phyloP scores from a whole-genome alignment of 345 rosid genomes.

The Pistacia vera region DNA sequence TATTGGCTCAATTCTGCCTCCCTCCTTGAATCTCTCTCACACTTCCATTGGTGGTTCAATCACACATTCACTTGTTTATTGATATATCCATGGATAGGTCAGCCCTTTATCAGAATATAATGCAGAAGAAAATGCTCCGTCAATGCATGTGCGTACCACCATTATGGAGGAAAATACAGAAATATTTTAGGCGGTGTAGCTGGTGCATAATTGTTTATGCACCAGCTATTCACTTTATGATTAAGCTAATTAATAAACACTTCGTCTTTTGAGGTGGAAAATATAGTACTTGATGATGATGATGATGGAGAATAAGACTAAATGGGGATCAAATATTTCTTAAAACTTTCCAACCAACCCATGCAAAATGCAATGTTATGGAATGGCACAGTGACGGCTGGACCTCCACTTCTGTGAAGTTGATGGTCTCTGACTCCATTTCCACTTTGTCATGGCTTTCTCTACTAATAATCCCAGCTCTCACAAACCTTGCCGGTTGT shows the following conservation, averaged over 20 bases:
- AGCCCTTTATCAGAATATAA: neutral
- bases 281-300: neutral
- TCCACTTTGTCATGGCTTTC: neutral
- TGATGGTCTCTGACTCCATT: slow-evolving; percentile 24
- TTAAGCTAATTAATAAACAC: no score
- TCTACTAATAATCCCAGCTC: neutral
- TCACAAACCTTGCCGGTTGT: slow-evolving; percentile 13
- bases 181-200: no score
- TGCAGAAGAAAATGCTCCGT: no score
- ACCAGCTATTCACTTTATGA: no score
- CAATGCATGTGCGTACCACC: no score
- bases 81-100: neutral
- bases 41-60: neutral
- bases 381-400: neutral
- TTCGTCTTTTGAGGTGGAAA: neutral
- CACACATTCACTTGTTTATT: neutral
- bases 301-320: no score
- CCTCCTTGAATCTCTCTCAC: neutral
- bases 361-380: neutral
- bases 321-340: no score
- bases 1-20: no score
- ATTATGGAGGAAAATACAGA: no score
- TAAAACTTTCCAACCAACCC: neutral
- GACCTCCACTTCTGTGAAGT: slow-evolving; percentile 13
- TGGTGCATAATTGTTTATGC: no score